A percentile compares a stretch with the other conserved stretches of the same genome.
phyloP scores from a whole-genome alignment of 805 yeast species.

The Cyberlindnera sargentensis region DNA sequence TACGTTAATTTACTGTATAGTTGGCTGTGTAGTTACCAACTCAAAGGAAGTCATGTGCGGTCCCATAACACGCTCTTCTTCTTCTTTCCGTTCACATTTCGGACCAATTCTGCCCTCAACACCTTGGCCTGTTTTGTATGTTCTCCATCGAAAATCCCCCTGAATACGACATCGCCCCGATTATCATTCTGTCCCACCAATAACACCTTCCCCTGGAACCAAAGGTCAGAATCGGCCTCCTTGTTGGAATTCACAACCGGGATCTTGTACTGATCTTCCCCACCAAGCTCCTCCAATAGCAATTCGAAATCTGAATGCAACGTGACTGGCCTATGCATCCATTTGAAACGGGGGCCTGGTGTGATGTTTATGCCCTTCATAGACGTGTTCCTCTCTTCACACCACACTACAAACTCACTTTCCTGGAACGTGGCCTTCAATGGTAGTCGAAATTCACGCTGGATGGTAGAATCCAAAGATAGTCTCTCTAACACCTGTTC shows the following conservation, averaged over 20 bases:
- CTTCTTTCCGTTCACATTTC: slow-evolving; percentile 12
- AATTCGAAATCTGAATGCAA: slow-evolving; percentile 11
- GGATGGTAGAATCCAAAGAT: slow-evolving; percentile 13
- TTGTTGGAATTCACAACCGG: slow-evolving; percentile 16
- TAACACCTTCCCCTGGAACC: slow-evolving; percentile 16
- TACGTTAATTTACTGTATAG: too few species aligned
- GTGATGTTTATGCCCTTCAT: slow-evolving; percentile 20
- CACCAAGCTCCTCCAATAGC: slow-evolving; percentile 19
- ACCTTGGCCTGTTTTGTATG: slow-evolving; percentile 22
- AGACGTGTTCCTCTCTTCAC: slow-evolving; percentile 14
- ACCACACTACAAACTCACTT: slow-evolving; percentile 18
- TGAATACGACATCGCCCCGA: slow-evolving; percentile 16
- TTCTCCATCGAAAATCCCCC: slow-evolving; percentile 21
- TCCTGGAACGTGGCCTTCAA: slow-evolving; percentile 10
- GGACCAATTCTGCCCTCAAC: slow-evolving; percentile 13
- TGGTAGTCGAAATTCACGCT: slow-evolving; percentile 18
- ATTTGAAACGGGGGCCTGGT: slow-evolving; percentile 15
- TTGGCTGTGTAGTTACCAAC: too few species aligned
- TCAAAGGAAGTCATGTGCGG: neutral
- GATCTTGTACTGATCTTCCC: slow-evolving; percentile 15
- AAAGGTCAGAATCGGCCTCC: slow-evolving; percentile 10
- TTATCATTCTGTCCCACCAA: slow-evolving; percentile 15
- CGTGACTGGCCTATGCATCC: slow-evolving; percentile 15
- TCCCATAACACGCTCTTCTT: slow-evolving; percentile 18
- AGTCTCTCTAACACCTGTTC: slow-evolving; percentile 21